Evolutionary conservation across 169 alveolate genomes (phyloP), one percentile per base, ranked within the genome.

Genomic region (Pseudocohnilembus persalinus): DNA sequence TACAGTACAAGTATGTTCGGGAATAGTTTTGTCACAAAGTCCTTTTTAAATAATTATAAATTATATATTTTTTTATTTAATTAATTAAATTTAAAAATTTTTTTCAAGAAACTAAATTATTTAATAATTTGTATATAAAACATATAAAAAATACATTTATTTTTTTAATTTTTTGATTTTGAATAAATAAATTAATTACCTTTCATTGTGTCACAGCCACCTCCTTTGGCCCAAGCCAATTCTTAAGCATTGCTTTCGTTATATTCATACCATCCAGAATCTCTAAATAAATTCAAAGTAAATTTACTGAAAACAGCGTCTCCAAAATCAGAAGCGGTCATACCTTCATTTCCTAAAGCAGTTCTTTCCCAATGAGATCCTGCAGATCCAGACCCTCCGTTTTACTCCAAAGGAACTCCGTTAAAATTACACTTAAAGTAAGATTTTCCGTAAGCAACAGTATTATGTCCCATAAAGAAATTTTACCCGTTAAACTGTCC

Each of bases 311-410:
- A 72, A 27, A 81, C 86, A 20, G 86, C 68, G 68, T 81, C 86
- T 31, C 73, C 68, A 32, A 81, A 72, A 65, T 73, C 79, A 11
- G 86, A 81, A 32, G 79, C 86, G 26, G 86, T 81, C 86, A 81
- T 81, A 1, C 79, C 86, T 32, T 81, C 86, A 35, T 81, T 81
- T 28, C 86, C 86, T 30, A 81, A 68, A 26, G 77, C 33, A 0
- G 72, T 32, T 81, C 79, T 79, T 31, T 88, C 92, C 89, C 92
- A 88, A 75, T 88, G 92, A 30, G 85, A 73, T 29, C 88, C 88
- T 31, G 84, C 88, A 65, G 92, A 73, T 30, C 89, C 89, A 78
- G 33, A 29, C 15, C 88, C 89, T 35, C 87, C 88, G 29, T 73
- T 31, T 29, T 88, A 77, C 30, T 88, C 92, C 29, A 88, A 65